These are phyloP conservation scores for Avicennia marina DNA, from an alignment of 257 asterid species.

Conservation along the genomic window DNA sequence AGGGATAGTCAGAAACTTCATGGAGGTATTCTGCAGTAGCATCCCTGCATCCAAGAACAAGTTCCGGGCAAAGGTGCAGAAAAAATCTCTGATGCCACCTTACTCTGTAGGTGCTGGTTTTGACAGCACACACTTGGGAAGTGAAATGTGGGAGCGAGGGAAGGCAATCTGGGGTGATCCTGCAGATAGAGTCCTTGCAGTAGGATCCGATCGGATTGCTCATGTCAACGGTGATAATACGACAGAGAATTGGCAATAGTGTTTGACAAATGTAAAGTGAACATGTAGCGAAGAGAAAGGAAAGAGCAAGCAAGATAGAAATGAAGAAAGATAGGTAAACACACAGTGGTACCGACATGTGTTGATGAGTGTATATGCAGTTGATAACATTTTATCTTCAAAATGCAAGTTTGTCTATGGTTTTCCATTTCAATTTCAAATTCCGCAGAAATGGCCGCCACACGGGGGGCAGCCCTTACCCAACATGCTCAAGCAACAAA, in stretches of 20 bases:
- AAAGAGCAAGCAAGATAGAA: neutral
- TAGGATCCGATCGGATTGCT: slow-evolving; percentile 30
- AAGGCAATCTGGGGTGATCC: slow-evolving; percentile 38
- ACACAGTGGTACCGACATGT: neutral
- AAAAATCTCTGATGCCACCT: slow-evolving; percentile 26
- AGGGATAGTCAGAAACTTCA: slow-evolving; percentile 52
- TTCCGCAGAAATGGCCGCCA: too few species aligned
- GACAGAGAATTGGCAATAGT: too few species aligned
- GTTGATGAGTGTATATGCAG: slow-evolving; percentile 23
- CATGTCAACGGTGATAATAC: slow-evolving; percentile 17
- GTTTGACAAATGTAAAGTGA: slow-evolving; percentile 14
- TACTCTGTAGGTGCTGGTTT: slow-evolving; percentile 30
- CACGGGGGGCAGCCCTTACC: too few species aligned
- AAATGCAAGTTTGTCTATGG: too few species aligned
- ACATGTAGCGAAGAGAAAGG: neutral
- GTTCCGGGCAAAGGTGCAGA: slow-evolving; percentile 57
- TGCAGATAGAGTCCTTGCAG: slow-evolving; percentile 8
- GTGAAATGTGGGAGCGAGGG: slow-evolving; percentile 24
- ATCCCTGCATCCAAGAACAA: slow-evolving; percentile 65
- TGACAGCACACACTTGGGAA: slow-evolving; percentile 28
- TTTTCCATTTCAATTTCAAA: too few species aligned
- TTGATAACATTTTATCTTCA: too few species aligned
- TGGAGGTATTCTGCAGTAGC: slow-evolving; percentile 56
- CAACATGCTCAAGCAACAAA: too few species aligned
- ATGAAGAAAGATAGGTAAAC: neutral